Conservation (phyloP, 2,329 filamentous ascomycete genomes). For the Huntiella moniliformis region DNA sequence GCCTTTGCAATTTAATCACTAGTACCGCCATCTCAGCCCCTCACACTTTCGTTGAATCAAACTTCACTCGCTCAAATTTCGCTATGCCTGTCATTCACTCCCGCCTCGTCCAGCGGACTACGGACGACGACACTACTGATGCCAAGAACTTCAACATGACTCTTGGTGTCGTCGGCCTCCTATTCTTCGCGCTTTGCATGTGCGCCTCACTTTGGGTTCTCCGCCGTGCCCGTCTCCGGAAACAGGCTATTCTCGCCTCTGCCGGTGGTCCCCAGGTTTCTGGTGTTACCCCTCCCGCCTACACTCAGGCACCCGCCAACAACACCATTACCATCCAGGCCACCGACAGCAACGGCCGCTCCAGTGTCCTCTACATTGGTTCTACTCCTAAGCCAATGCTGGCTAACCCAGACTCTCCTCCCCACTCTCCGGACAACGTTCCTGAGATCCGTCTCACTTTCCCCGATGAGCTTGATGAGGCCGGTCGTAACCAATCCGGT, state of each 20-base stretch:
- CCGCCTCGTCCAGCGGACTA: conserved; percentile 10
- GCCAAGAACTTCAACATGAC: conserved; percentile 52
- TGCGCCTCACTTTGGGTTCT: conserved; percentile 52
- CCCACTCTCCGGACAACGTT: conserved; percentile 61
- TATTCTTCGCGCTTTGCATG: conserved; percentile 52
- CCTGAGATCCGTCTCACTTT: conserved; percentile 98
- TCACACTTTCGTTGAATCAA: not conserved
- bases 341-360: conserved; percentile 30
- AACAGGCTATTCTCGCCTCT: conserved; percentile 25
- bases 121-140: conserved; percentile 29
- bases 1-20: conserved; percentile 8
- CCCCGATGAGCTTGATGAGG: conserved; percentile 80
- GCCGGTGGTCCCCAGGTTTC: conserved; percentile 47
- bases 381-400: conserved; percentile 61
- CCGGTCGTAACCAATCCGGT: conserved; percentile 63
- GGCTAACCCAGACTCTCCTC: conserved; percentile 54
- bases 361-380: conserved; percentile 59
- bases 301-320: conserved; percentile 28
- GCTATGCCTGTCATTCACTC: conserved; percentile 11
- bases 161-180: conserved; percentile 58
- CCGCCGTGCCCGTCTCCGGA: conserved; percentile 37
- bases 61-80: not conserved
- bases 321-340: conserved; percentile 40
- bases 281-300: conserved; percentile 25
- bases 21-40: not conserved